Base-by-base conservation (phyloP, 1,284 basidiomycete genomes). In the Cryptococcus floricola region DNA sequence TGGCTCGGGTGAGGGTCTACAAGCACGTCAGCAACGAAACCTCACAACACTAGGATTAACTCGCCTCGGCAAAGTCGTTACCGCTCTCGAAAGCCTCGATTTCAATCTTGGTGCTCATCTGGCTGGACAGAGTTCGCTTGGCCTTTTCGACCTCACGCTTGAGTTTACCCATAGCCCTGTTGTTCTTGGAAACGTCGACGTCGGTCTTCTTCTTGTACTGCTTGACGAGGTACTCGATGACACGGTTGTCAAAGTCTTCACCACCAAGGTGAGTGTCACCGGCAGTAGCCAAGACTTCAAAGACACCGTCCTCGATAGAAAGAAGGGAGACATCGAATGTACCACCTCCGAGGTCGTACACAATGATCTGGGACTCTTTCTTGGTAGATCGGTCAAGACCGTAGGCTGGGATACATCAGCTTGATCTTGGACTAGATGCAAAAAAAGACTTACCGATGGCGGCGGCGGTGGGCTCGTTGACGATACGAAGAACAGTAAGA, bases 201-300 rank as follows among this genome's bases (percentile, higher is more conserved):
- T 88, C 89, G 39, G 88, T 89, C 85, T 95, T 95, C 83, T 88
- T 89, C 86, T 94, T 94, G 87, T 94, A 96, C 59, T 81, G 78
- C 82, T 95, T 94, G 82, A 87, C 83, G 73, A 96, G 84, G 83
- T 92, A 87, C 63, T 95, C 89, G 67, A 95, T 92, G 61, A 95
- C 84, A 54, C 91, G 88, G 84, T 97, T 95, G 80, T 98, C 94
- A 77, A 98, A 98, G 81, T 98, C 95, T 81, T 98, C 95, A 80
- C 95, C 95, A 83, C 95, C 95, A 63, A 98, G 88, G 78, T 97
- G 95, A 62, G 95, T 98, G 81, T 98, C 94, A 84, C 94, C 94
- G 60, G 94, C 93, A 58, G 94, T 98, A 53, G 95, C 92, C 69
- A 95, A 89, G 69, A 98, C 94, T 68, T 92, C 93, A 74, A 98